Evolutionary conservation across 139 green algal genomes (phyloP).

Genomic region (Chlorella sp.): DNA sequence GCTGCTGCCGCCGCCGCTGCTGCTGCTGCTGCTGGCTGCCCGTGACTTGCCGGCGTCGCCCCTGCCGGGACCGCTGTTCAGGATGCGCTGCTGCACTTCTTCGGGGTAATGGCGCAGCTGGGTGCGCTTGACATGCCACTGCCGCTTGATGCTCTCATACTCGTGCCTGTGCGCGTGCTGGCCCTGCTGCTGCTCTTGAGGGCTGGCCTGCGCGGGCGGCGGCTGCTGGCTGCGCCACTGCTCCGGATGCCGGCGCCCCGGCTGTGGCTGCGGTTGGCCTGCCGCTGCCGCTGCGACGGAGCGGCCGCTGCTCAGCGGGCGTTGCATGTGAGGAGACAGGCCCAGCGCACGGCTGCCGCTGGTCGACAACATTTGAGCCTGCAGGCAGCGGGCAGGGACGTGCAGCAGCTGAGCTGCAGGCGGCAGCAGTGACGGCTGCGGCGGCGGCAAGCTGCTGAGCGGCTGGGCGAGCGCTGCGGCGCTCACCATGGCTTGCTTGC

Average conservation of each 20-base stretch:
- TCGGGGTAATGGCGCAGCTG: slow-evolving; percentile 13
- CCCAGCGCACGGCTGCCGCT: background rate
- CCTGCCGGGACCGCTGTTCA: background rate
- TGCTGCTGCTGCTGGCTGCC: background rate
- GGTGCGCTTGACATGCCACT: slow-evolving; percentile 6
- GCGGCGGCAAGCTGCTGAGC: background rate
- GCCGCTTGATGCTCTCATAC: background rate
- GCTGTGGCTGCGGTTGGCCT: too few relatives aligned
- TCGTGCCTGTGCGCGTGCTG: background rate
- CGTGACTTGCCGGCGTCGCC: background rate
- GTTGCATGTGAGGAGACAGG: too few relatives aligned
- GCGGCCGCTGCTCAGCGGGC: too few relatives aligned
- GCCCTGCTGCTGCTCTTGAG: background rate
- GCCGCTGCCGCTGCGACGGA: too few relatives aligned
- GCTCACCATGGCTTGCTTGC: background rate
- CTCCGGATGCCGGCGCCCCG: background rate
- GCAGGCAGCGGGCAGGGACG: background rate
- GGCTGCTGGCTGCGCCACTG: background rate
- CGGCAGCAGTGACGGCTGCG: background rate
- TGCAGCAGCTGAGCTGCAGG: background rate
- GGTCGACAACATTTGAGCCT: background rate
- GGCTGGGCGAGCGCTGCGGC: background rate
- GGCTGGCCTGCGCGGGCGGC: background rate
- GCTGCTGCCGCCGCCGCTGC: background rate
- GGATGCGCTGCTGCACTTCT: slow-evolving; percentile 9